phyloP scores from a whole-genome alignment of 352 stramenopile species.

The Pythium plurisporium region DNA sequence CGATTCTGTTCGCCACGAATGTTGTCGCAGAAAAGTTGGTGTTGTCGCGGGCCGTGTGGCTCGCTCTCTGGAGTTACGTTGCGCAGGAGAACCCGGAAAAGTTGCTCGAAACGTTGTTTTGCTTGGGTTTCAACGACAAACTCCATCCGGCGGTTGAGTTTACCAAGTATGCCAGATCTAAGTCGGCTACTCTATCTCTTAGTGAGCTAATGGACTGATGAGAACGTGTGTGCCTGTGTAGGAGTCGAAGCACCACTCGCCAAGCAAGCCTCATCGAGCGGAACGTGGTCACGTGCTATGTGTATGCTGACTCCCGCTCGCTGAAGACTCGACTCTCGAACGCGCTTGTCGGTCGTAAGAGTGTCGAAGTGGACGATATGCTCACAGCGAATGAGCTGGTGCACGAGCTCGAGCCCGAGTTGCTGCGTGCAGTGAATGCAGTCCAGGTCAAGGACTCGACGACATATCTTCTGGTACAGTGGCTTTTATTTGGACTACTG shows the following conservation, averaged over 20 bases:
- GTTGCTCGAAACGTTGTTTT: constrained; percentile 75
- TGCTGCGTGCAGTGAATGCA: constrained; percentile 54
- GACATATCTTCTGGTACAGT: constrained; percentile 58
- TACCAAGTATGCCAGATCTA: constrained; percentile 28
- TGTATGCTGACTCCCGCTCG: constrained; percentile 42
- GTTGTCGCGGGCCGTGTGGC: constrained; percentile 54
- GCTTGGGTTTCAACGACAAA: constrained; percentile 81
- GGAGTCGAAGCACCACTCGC: constrained; percentile 50
- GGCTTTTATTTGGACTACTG: too few relatives aligned
- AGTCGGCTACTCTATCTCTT: background rate
- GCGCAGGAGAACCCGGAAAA: constrained; percentile 73
- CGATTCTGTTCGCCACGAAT: constrained; percentile 51
- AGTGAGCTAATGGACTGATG: background rate
- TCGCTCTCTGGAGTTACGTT: constrained; percentile 68
- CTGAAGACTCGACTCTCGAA: constrained; percentile 54
- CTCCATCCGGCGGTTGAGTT: constrained; percentile 58
- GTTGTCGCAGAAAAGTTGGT: constrained; percentile 48
- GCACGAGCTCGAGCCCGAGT: constrained; percentile 22
- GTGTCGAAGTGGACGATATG: constrained; percentile 2
- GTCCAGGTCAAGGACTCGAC: constrained; percentile 44
- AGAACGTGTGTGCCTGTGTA: constrained; percentile 5
- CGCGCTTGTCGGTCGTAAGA: constrained; percentile 46
- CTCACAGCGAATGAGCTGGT: background rate
- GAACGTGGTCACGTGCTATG: constrained; percentile 68
- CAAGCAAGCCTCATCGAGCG: constrained; percentile 56